phyloP scores from a whole-genome alignment of 768 basidiomycete genomes.

The Boletus insuetus region DNA sequence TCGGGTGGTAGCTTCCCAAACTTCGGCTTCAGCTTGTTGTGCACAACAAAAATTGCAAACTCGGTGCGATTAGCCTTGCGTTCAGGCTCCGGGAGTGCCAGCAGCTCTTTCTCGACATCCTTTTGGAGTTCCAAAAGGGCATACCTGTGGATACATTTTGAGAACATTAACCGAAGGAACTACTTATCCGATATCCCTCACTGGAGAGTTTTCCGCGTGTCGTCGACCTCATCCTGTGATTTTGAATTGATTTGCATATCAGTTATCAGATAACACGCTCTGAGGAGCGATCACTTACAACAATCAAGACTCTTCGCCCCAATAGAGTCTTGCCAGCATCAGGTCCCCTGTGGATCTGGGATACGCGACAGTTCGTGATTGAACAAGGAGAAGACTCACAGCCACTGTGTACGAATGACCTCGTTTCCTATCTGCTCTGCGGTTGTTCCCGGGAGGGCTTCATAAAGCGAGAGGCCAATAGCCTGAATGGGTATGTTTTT shows the following conservation, averaged over 20 bases:
- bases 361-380: not conserved
- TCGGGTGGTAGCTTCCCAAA: conserved; percentile 67
- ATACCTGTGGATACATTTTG: conserved; percentile 51
- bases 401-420: conserved; percentile 95
- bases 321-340: conserved; percentile 68
- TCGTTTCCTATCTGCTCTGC: conserved; percentile 75
- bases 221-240: conserved; percentile 80
- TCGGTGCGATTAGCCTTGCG: conserved; percentile 73
- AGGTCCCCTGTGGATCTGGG: conserved; percentile 46
- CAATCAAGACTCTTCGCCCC: conserved; percentile 78
- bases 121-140: conserved; percentile 85
- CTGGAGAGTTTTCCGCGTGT: conserved; percentile 87
- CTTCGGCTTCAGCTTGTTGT: conserved; percentile 92
- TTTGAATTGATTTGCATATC: conserved; percentile 2
- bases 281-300: conserved; percentile 48
- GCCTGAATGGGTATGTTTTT: conserved; percentile 91
- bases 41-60: conserved; percentile 92
- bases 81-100: conserved; percentile 64
- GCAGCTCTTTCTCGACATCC: conserved; percentile 76
- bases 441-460: conserved; percentile 75
- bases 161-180: not conserved
- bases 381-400: conserved; percentile 48
- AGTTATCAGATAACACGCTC: conserved; percentile 16
- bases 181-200: conserved; percentile 36
- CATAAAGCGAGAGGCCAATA: conserved; percentile 94